Base-by-base conservation (phyloP, 225 moss, liverwort and hornwort genomes). In the Rhytidiadelphus loreus region DNA sequence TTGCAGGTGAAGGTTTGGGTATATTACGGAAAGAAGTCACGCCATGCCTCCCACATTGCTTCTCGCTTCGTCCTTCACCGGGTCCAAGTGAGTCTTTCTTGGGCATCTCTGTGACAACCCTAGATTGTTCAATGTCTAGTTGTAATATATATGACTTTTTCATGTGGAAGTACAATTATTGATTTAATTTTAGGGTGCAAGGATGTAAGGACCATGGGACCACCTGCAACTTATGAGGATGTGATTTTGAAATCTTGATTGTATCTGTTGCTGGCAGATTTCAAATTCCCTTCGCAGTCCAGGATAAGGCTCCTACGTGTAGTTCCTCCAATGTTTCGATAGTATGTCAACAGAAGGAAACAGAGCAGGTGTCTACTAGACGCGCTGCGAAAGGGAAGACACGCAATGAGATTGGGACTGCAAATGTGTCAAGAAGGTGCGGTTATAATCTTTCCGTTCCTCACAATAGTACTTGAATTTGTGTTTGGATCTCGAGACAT, bases 61-160 rank as follows among this genome's bases (percentile, higher is more conserved):
- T 53, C 89, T 94, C 48, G 82, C 92, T 84, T 94, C 94, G 61
- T 90, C 94, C 82, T 93, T 94, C 83, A 85, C 88, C 11, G 86
- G 90, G 82, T 90, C 52, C 80, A 91, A 86, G 93, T 94, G 85
- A 84, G 90, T 62, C 35, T n/a, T 81, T 41, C 18, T 68, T 76
- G 33, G 41, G 16, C 35, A 44, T 77, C 83, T 61, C 44, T 89
- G 37, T 77, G 66, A 35, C 12, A 85, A 64, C 46, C 66, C 79
- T 85, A 72, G 53, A 32, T 89, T 72, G n/a, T 44, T 80, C 24
- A 16, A 64, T 60, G 39, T 83, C 59, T 63, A 32, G 14, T 73
- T 69, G 53, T 52, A 48, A 39, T 83, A 33, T 41, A 20, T n/a
- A 46, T 68, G 66, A 81, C 30, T 66, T 50, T 65, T 73, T 57